A percentile compares a stretch with the other conserved stretches of the same genome.
These are phyloP conservation scores for Chamaecrista fasciculata DNA, from an alignment of 306 rosid genomes.

Conservation along the genomic window DNA sequence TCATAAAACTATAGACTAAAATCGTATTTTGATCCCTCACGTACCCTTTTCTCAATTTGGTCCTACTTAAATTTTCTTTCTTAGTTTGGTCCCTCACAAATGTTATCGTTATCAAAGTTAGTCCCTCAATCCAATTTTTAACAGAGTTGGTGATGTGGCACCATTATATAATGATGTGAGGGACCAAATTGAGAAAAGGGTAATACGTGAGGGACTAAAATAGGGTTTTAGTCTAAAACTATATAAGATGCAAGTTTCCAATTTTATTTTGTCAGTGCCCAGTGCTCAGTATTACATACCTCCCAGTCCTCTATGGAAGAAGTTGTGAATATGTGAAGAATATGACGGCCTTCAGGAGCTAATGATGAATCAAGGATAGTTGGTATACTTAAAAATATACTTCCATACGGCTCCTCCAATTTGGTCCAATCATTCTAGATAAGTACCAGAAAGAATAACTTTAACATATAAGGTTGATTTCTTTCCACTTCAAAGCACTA, in stretches of 20 bases:
- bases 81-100: too few relatives aligned
- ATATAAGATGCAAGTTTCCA: slow-evolving; percentile 10
- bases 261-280: slow-evolving; percentile 17
- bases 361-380: slow-evolving; percentile 84
- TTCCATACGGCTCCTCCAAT: slow-evolving; percentile 84
- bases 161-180: too few relatives aligned
- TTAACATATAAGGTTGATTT: slow-evolving; percentile 13
- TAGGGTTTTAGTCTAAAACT: too few relatives aligned
- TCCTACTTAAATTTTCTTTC: too few relatives aligned
- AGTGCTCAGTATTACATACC: slow-evolving; percentile 43
- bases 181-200: too few relatives aligned
- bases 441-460: slow-evolving; percentile 2
- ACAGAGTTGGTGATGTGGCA: too few relatives aligned
- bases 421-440: slow-evolving; percentile 64
- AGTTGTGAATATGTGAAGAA: slow-evolving; percentile 94
- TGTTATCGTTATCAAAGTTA: too few relatives aligned
- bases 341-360: slow-evolving; percentile 85
- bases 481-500: slow-evolving; percentile 15
- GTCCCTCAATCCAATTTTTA: too few relatives aligned
- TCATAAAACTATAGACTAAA: too few relatives aligned
- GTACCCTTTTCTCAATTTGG: too few relatives aligned
- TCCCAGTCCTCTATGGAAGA: slow-evolving; percentile 92
- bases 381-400: slow-evolving; percentile 96
- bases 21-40: too few relatives aligned
- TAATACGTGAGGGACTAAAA: too few relatives aligned